Conservation (phyloP, 805 yeast species). For the Tetrapisispora arboricola region DNA sequence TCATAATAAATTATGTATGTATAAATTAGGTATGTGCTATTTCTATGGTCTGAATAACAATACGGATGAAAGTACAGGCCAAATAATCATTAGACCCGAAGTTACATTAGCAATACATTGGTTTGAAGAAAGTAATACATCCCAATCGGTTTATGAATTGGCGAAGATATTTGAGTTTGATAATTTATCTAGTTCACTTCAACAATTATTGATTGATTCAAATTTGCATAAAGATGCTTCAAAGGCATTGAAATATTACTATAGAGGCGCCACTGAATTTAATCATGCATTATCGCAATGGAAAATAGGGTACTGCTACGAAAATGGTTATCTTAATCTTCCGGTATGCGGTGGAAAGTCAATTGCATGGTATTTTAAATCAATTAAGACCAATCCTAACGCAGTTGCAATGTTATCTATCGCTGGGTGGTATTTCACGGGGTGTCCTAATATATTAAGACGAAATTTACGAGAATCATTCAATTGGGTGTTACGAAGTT, state of each 20-base stretch:
- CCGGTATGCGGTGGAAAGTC: conserved; percentile 45
- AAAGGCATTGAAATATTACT: conserved; percentile 42
- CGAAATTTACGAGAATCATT: conserved; percentile 57
- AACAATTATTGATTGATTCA: conserved; percentile 9
- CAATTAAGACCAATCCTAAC: conserved; percentile 33
- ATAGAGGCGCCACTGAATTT: conserved; percentile 45
- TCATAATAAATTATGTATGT: conserved; percentile 53
- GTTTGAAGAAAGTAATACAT: conserved; percentile 41
- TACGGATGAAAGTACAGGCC: conserved; percentile 9
- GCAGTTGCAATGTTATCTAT: conserved; percentile 61
- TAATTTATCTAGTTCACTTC: conserved; percentile 20
- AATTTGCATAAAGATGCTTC: conserved; percentile 24
- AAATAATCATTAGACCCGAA: conserved; percentile 4
- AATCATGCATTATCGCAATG: conserved; percentile 61
- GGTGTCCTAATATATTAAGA: conserved; percentile 43
- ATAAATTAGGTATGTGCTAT: conserved; percentile 58
- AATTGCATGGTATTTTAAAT: conserved; percentile 64
- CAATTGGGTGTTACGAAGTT: conserved; percentile 54
- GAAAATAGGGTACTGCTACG: conserved; percentile 61
- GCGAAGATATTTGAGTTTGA: conserved; percentile 46
- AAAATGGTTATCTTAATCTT: conserved; percentile 51
- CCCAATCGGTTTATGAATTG: conserved; percentile 49
- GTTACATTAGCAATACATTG: conserved; percentile 34
- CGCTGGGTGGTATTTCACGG: conserved; percentile 71
- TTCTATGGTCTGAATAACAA: conserved; percentile 38